Evolutionary conservation across 129 eudicot species (phyloP), one percentile per base, ranked within the genome.

Genomic region (Flaveria linearis): DNA sequence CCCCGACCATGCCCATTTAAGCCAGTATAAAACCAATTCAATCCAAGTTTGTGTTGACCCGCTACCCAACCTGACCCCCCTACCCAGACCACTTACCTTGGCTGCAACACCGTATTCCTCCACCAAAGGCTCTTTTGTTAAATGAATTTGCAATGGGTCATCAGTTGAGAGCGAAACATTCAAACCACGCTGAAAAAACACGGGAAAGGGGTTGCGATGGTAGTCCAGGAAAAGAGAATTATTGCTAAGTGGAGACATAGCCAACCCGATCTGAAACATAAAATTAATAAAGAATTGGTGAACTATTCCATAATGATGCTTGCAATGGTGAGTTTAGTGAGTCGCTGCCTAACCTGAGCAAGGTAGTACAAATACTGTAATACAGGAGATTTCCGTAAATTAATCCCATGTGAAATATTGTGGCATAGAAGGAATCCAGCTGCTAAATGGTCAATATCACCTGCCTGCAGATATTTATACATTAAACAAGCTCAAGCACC

Each of bases 91-190:
- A 26, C 69, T 28, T 63, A 91, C 99, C 97, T 94, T 89, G 41
- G 99, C 99, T 57, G 99, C 99, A 58, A 94, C 96, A 78, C 99
- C 91, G 30, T 94, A 94, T 85, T 94, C 99, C 85, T 94, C 99
- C 28, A 94, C 97, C 36, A 94, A 88, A 8, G 99, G 87, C 82
- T 94, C 99, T 84, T 89, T 94, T 39, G 99, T 94, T 76, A 94
- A 68, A 84, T 94, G 99, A 69, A 94, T 94, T 91, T 91, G 97
- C 81, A 94, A 63, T 43, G 99, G 99, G 76, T 94, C 99, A 73
- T 94, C 99, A 33, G 85, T 84, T 13, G 99, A 94, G 9, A 94
- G 89, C 47, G 99, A 94, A 33, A 94, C 99, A 84, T 91, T 94
- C 72, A 94, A 55, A 43, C 99, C 99, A 50, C 99, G 96, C 81